Evolutionary conservation across 83 land plant genomes (phyloP).

Genomic region (Larix sibirica): DNA sequence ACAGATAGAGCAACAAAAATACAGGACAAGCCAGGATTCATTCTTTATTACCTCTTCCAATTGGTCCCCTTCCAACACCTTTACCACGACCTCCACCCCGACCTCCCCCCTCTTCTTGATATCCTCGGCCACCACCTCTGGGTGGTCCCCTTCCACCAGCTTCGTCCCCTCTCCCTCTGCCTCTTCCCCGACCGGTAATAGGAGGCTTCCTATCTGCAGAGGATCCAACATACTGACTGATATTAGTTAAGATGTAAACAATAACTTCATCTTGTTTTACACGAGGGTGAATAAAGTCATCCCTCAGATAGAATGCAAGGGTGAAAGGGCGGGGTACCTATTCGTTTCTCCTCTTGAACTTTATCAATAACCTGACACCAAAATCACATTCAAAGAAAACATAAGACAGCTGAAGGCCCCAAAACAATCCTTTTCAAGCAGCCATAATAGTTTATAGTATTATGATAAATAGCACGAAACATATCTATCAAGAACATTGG

Average conservation of each 20-base stretch:
- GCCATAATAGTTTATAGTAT: not conserved
- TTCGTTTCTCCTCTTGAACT: slow-evolving; percentile 94
- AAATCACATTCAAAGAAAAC: not conserved
- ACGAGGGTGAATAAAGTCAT: slow-evolving; percentile 2
- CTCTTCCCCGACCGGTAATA: slow-evolving; percentile 90
- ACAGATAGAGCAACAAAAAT: not conserved
- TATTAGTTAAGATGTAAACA: not conserved
- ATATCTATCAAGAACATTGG: no score
- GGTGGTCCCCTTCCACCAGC: slow-evolving; percentile 53
- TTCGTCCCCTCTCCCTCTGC: slow-evolving; percentile 84
- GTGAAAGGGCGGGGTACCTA: slow-evolving; percentile 46
- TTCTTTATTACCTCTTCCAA: slow-evolving; percentile 10
- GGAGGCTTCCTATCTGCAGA: slow-evolving; percentile 91
- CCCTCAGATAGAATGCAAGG: not conserved
- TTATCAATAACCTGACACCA: slow-evolving; percentile 87
- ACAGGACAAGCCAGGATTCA: not conserved
- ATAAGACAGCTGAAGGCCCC: not conserved
- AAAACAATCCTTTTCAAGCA: not conserved
- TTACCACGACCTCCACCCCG: slow-evolving; percentile 55
- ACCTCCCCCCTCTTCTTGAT: slow-evolving; percentile 57
- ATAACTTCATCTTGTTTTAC: not conserved
- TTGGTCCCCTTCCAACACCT: slow-evolving; percentile 32
- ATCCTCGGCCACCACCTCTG: slow-evolving; percentile 73
- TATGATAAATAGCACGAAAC: no score
- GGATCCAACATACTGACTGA: not conserved